phyloP scores from a whole-genome alignment of 345 rosid species.

The Murraya koenigii region DNA sequence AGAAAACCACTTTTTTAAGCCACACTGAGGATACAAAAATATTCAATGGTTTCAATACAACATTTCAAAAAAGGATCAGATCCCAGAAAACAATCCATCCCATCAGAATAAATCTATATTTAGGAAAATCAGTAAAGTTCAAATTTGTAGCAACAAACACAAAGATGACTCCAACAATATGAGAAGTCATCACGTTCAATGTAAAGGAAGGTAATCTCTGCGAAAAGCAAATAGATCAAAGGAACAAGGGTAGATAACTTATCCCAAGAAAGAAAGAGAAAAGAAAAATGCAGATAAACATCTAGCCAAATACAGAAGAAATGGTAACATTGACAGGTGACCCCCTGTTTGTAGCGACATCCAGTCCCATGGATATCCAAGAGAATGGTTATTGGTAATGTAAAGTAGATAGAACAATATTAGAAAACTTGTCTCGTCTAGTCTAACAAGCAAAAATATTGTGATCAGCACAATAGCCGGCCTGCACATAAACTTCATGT shows the following conservation, averaged over 20 bases:
- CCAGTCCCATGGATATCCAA: neutral
- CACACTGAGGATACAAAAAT: neutral
- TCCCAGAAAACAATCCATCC: neutral
- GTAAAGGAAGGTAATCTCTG: neutral
- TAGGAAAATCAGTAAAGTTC: neutral
- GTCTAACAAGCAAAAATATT: neutral
- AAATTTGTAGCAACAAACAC: neutral
- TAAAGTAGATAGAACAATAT: neutral
- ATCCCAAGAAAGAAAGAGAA: no score
- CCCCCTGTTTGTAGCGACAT: no score
- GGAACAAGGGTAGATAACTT: neutral
- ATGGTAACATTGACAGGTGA: neutral
- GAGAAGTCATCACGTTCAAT: neutral
- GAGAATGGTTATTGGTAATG: neutral
- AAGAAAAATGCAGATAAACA: no score
- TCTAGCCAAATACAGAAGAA: no score
- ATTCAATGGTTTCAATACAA: neutral
- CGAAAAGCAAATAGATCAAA: neutral
- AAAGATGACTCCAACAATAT: neutral
- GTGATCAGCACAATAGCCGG: neutral
- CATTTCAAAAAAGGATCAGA: neutral
- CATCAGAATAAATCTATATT: neutral
- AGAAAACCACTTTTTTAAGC: neutral
- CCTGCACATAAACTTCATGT: neutral
- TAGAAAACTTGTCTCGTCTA: neutral